Percentiles rank a stretch among this genome's conserved stretches.
Evolutionary conservation across 2,329 filamentous ascomycete species (phyloP).

Genomic region (Dactylonectria estremocensis): DNA sequence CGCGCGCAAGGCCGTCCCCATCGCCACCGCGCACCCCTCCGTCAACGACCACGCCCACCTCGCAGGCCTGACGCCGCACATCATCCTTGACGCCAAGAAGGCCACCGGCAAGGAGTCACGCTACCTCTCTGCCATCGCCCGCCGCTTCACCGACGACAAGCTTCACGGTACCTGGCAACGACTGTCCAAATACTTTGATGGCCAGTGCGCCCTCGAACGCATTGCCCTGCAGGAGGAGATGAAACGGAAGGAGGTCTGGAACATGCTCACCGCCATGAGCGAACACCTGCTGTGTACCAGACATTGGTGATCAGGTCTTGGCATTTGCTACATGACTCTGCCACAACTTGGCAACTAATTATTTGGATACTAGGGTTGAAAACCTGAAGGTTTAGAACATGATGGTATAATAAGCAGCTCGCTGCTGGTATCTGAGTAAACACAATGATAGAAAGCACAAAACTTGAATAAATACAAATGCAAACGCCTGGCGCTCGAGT

Average conservation of each 20-base stretch:
- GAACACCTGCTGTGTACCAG: slow-evolving; percentile 78
- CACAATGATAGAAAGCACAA: slow-evolving; percentile 47
- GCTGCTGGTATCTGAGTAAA: slow-evolving; percentile 48
- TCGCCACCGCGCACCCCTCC: slow-evolving; percentile 68
- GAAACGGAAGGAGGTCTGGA: slow-evolving; percentile 87
- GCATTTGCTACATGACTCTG: not conserved
- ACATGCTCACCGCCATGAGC: slow-evolving; percentile 74
- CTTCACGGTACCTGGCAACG: slow-evolving; percentile 78
- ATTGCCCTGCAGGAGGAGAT: slow-evolving; percentile 88
- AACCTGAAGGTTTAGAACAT: slow-evolving; percentile 33
- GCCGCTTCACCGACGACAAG: slow-evolving; percentile 69
- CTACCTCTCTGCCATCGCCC: slow-evolving; percentile 75
- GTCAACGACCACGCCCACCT: slow-evolving; percentile 71
- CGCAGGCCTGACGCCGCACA: slow-evolving; percentile 71
- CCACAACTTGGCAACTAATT: no score
- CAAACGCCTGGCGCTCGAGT: slow-evolving; percentile 31
- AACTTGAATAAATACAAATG: slow-evolving; percentile 47
- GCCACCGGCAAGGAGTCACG: slow-evolving; percentile 84
- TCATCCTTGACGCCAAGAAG: slow-evolving; percentile 84
- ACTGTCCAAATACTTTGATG: slow-evolving; percentile 91
- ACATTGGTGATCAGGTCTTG: slow-evolving; percentile 71
- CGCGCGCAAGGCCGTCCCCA: slow-evolving; percentile 65
- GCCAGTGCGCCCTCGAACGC: slow-evolving; percentile 86
- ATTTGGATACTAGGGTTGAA: not conserved
- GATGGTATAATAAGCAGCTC: slow-evolving; percentile 40